A percentile compares a stretch with the other conserved stretches of the same genome.
phyloP scores from a whole-genome alignment of 1,139 yeast genomes.

The Yamadazyma buinensis region DNA sequence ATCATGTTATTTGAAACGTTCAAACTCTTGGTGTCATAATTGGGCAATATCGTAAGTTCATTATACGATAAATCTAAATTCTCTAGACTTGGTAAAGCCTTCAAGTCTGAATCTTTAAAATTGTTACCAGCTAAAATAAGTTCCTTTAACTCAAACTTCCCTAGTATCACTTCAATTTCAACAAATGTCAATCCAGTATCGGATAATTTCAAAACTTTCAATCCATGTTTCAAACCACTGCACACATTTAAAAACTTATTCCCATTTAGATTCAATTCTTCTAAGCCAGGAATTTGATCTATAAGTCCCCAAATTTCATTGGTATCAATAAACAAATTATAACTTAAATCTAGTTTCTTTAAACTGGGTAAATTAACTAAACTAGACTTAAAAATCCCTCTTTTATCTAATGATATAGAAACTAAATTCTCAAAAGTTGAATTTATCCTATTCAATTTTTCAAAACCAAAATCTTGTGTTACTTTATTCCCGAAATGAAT shows the following conservation, averaged over 20 bases:
- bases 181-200: conserved; percentile 24
- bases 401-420: conserved; percentile 49
- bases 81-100: conserved; percentile 13
- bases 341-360: conserved; percentile 55
- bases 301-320: conserved; percentile 36
- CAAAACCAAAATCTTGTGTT: conserved; percentile 65
- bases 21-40: conserved; percentile 8
- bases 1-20: conserved; percentile 29
- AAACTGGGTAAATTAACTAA: conserved; percentile 22
- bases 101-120: conserved; percentile 23
- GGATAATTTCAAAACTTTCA: conserved; percentile 24
- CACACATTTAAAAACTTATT: conserved; percentile 46
- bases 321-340: conserved; percentile 50
- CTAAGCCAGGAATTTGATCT: conserved; percentile 30
- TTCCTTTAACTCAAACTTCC: conserved; percentile 32
- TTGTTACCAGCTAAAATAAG: conserved; percentile 50
- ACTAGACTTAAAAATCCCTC: conserved; percentile 14
- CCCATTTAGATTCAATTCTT: conserved; percentile 56
- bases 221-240: conserved; percentile 12
- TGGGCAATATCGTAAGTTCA: conserved; percentile 29
- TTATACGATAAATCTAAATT: conserved; percentile 47
- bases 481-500: conserved; percentile 50
- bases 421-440: conserved; percentile 41
- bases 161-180: conserved; percentile 23
- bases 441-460: conserved; percentile 46